Evolutionary conservation across 1,284 basidiomycete genomes (phyloP), one percentile per base, ranked within the genome.

Genomic region (Sporisorium iseilematis-ciliati): DNA sequence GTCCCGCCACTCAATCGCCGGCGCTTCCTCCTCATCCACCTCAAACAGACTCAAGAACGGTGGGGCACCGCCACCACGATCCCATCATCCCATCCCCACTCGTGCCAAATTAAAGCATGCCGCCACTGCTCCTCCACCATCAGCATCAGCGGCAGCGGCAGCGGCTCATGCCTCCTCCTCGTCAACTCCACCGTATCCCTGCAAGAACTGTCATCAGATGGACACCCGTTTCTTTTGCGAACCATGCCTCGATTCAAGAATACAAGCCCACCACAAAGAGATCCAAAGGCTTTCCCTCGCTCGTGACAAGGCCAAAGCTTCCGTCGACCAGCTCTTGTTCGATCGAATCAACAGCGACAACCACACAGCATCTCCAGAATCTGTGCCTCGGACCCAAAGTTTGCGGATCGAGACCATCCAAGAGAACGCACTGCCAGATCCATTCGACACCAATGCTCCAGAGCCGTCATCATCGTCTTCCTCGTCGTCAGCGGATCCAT

Each of bases 221-320:
- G 64, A 78, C 20, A 61, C 66, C 4, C 61, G 61, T 33, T 79
- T 79, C 63, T 79, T 61, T 35, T 79, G 78, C 57, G 62, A 65
- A 11, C 57, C 59, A 10, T 79, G 78, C 33, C 56, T 78, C 49
- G 40, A 58, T 40, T 66, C 68, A 1, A 35, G 71, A 29, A 52
- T 77, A 42, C 43, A 62, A 23, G 71, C 65, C 1, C 75, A 79
- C 38, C 68, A 66, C 29, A 40, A 25, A 21, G 68, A 73, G 55
- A 66, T 77, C 41, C 58, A 56, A 20, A 65, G 75, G 43, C 57
- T 79, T 16, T 57, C 55, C 4, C 60, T 62, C 35, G 59, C 67
- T 41, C 55, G 67, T 23, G 61, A 75, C 56, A 75, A 67, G 23
- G 72, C 63, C 6, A 75, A 52, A 25, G 42, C 45, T 14, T 57